Percentiles rank a stretch among this genome's conserved stretches.
Conservation (phyloP, 1,284 basidiomycete species). For the Chalciporus sp. region DNA sequence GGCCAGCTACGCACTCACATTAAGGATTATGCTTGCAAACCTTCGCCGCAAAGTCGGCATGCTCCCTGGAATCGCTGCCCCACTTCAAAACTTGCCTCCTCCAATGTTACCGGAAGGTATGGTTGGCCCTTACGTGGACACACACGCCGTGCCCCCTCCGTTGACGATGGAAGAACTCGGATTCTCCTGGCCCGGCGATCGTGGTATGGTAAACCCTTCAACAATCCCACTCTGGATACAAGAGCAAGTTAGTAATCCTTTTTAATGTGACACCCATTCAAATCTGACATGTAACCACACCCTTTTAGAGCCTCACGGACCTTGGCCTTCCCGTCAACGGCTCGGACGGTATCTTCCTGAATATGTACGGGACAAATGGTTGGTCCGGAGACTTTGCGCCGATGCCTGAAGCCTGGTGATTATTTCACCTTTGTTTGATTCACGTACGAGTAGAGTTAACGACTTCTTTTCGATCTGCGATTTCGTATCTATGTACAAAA, state of each 20-base stretch:
- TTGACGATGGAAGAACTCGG: slow-evolving; percentile 84
- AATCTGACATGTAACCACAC: not conserved
- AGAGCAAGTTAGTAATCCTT: slow-evolving; percentile 61
- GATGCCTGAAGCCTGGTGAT: slow-evolving; percentile 82
- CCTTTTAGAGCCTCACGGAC: slow-evolving; percentile 74
- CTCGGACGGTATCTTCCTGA: slow-evolving; percentile 86
- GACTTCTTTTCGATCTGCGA: slow-evolving; percentile 18
- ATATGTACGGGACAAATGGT: slow-evolving; percentile 66
- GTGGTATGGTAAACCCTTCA: slow-evolving; percentile 75
- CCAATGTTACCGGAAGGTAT: slow-evolving; percentile 56
- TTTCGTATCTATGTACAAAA: slow-evolving; percentile 23
- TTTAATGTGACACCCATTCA: slow-evolving; percentile 3
- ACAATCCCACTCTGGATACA: slow-evolving; percentile 81
- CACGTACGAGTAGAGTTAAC: slow-evolving; percentile 30
- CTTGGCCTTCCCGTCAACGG: slow-evolving; percentile 88
- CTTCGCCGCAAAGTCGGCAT: slow-evolving; percentile 84
- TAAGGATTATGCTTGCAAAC: slow-evolving; percentile 89
- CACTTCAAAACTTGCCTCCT: slow-evolving; percentile 52
- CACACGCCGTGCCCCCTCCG: slow-evolving; percentile 53
- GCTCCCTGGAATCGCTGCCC: slow-evolving; percentile 51
- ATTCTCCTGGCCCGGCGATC: slow-evolving; percentile 74
- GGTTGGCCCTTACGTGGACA: slow-evolving; percentile 56
- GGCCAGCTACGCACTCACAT: slow-evolving; percentile 78
- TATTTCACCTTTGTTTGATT: slow-evolving; percentile 17
- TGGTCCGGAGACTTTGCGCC: slow-evolving; percentile 74